phyloP scores from a whole-genome alignment of 2,329 filamentous ascomycete genomes.

The Phyllachora maydis region DNA sequence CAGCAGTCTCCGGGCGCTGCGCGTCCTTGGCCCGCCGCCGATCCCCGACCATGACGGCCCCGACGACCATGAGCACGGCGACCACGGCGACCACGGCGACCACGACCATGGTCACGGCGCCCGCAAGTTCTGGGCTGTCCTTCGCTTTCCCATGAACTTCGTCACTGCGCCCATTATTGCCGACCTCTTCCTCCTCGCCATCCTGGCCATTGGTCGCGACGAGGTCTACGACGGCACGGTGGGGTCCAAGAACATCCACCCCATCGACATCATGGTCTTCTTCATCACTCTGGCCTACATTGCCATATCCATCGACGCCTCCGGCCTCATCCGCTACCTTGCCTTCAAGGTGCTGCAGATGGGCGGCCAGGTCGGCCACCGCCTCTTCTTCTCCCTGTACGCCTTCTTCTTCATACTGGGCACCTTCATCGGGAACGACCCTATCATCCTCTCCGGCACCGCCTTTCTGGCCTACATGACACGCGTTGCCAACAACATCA shows the following conservation, averaged over 20 bases:
- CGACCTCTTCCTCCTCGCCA: constrained; percentile 50
- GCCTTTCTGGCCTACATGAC: constrained; percentile 64
- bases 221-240: constrained; percentile 52
- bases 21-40: constrained; percentile 28
- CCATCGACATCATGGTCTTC: constrained; percentile 55
- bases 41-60: too few species aligned
- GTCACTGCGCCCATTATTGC: constrained; percentile 51
- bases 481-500: constrained; percentile 50
- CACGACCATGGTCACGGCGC: constrained; percentile 9
- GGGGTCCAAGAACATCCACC: constrained; percentile 42
- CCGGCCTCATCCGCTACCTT: constrained; percentile 48
- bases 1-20: constrained; percentile 17
- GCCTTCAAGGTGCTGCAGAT: constrained; percentile 50
- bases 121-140: constrained; percentile 19
- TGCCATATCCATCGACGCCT: constrained; percentile 58
- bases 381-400: constrained; percentile 54
- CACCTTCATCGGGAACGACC: constrained; percentile 53
- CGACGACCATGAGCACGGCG: not conserved
- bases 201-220: constrained; percentile 40
- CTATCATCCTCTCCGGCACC: constrained; percentile 54
- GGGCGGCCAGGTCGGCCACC: constrained; percentile 44
- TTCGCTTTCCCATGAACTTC: constrained; percentile 46
- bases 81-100: too few species aligned
- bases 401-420: constrained; percentile 49
- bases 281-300: constrained; percentile 59